phyloP scores from a whole-genome alignment of 2,329 filamentous ascomycete species.

The Dothideomycetes sp. region DNA sequence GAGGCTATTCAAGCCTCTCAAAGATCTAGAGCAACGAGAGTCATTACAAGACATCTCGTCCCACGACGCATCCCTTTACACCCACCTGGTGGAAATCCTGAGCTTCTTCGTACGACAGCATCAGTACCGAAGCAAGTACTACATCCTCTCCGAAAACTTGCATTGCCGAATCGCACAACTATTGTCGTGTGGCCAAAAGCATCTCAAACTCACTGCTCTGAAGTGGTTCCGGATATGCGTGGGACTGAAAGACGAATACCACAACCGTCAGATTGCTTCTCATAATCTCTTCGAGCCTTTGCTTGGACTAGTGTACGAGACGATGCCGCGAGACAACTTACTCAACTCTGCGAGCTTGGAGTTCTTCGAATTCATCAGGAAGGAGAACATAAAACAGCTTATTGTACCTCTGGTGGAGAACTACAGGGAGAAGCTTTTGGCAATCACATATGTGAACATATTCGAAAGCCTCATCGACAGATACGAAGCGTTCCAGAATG shows the following conservation, averaged over 20 bases:
- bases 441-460: slow-evolving; percentile 72
- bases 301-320: slow-evolving; percentile 70
- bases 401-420: slow-evolving; percentile 76
- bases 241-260: slow-evolving; percentile 80
- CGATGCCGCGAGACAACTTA: slow-evolving; percentile 85
- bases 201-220: slow-evolving; percentile 83
- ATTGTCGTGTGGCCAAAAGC: slow-evolving; percentile 75
- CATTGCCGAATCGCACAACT: slow-evolving; percentile 72
- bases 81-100: slow-evolving; percentile 82
- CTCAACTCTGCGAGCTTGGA: slow-evolving; percentile 90
- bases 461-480: slow-evolving; percentile 66
- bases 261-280: slow-evolving; percentile 72
- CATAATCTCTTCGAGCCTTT: slow-evolving; percentile 76
- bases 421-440: slow-evolving; percentile 65
- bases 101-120: slow-evolving; percentile 92
- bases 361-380: slow-evolving; percentile 80
- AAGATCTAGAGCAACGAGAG: slow-evolving; percentile 58
- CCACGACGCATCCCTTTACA: slow-evolving; percentile 81
- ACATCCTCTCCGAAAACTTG: slow-evolving; percentile 71
- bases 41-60: slow-evolving; percentile 49
- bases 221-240: slow-evolving; percentile 89
- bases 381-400: slow-evolving; percentile 67
- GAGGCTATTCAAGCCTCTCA: slow-evolving; percentile 76
- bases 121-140: slow-evolving; percentile 73
- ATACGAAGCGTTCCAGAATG: slow-evolving; percentile 66